Percentiles rank a stretch among this genome's conserved stretches.
These are phyloP conservation scores for Komagataella mondaviorum DNA, from an alignment of 805 yeast genomes.

Conservation along the genomic window DNA sequence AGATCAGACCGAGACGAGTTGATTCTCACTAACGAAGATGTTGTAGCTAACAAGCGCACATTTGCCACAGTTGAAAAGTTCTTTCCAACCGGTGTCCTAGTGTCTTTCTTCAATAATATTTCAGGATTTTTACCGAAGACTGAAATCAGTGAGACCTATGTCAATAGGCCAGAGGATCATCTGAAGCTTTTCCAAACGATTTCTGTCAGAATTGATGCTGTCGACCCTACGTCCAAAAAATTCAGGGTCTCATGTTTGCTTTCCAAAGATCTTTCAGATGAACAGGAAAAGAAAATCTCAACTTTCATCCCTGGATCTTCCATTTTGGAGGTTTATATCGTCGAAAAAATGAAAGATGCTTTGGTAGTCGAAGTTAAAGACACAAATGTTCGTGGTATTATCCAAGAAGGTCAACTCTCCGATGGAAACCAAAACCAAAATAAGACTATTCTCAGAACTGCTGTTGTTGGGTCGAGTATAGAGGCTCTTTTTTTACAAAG, in stretches of 20 bases:
- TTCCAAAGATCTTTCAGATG: constrained; percentile 34
- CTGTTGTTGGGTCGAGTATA: constrained; percentile 46
- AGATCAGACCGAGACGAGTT: constrained; percentile 45
- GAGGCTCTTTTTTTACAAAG: constrained; percentile 57
- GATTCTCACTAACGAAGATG: constrained; percentile 23
- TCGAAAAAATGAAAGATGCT: constrained; percentile 67
- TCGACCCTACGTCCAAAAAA: constrained; percentile 38
- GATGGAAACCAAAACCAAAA: constrained; percentile 68
- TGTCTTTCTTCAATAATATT: constrained; percentile 69
- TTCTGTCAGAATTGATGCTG: constrained; percentile 46
- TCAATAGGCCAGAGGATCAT: constrained; percentile 63
- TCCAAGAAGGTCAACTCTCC: constrained; percentile 61
- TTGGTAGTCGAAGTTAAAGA: constrained; percentile 48
- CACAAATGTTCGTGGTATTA: constrained; percentile 49
- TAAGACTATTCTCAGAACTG: constrained; percentile 48
- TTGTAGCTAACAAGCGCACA: constrained; percentile 33
- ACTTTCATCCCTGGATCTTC: constrained; percentile 48
- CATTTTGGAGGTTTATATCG: constrained; percentile 42
- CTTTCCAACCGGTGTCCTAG: constrained; percentile 65
- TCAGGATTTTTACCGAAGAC: constrained; percentile 74
- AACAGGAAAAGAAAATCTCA: constrained; percentile 31
- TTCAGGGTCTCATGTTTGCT: constrained; percentile 66
- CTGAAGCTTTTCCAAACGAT: constrained; percentile 79
- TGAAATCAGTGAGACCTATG: constrained; percentile 85
- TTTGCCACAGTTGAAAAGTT: constrained; percentile 65